Evolutionary conservation across 306 rosid genomes (phyloP), one percentile per base, ranked within the genome.

Genomic region (Comarum palustre): DNA sequence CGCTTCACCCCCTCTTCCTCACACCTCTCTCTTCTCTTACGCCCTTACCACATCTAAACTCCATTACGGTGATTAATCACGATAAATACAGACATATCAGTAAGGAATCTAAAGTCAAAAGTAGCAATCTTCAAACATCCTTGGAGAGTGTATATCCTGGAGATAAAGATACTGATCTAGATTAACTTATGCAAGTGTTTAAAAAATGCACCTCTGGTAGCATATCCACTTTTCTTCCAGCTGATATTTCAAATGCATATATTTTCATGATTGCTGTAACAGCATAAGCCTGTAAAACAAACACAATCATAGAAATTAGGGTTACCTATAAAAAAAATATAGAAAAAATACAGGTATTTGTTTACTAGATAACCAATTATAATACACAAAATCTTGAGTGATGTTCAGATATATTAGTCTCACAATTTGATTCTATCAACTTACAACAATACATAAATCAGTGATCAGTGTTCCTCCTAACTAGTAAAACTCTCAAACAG

Each of bases 191-290:
- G 29, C 47, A 10, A 45, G 66, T 20, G 69, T 57, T 51, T 34
- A 58, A 41, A 73, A 67, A 54, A 83, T 88, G 17, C 43, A 93
- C 98, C 98, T 93, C 92, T 52, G 92, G 88, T 79, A 90, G 87
- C 74, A 93, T 77, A 73, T 90, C 97, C 64, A 87, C 88, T 79
- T 83, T 87, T 85, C 91, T 90, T 66, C 90, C 82, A 68, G 96
- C 82, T 69, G 90, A 82, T 67, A 87, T 84, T 82, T 93, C 97
- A 82, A 90, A 90, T 12, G 97, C 93, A 81, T 89, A 93, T 63
- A 84, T 82, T 81, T 93, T 93, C 91, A 86, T 86, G 79, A 90
- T 50, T 11, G 98, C 98, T 73, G 98, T 86, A 73, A 93, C 81
- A 13, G 97, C 92, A 87, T 90, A 93, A 61, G 86, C 98, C 98